Evolutionary conservation across 2,329 filamentous ascomycete genomes (phyloP).

Genomic region (Botryotinia narcissicola): DNA sequence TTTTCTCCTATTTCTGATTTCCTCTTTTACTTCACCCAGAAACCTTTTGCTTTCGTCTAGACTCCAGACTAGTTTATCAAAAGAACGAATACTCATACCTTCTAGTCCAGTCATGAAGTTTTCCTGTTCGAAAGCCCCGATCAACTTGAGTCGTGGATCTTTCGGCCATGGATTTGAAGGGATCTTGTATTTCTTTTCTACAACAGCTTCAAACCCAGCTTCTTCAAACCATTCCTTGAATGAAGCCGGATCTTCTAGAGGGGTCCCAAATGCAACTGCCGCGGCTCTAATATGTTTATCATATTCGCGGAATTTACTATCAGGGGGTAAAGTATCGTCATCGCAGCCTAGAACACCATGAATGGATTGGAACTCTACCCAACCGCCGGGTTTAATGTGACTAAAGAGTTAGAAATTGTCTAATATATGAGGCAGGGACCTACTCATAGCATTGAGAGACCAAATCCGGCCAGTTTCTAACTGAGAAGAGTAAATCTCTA

Average conservation of each 20-base stretch:
- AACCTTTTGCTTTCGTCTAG: not conserved
- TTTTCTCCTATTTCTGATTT: not conserved
- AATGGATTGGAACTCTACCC: not conserved
- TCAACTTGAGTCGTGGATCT: constrained; percentile 31
- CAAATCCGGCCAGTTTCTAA: not conserved
- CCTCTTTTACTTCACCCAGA: not conserved
- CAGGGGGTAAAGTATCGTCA: not conserved
- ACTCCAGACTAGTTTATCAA: not conserved
- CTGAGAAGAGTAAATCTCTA: not conserved
- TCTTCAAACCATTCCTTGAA: constrained; percentile 34
- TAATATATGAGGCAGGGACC: not conserved
- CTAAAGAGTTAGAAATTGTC: not conserved
- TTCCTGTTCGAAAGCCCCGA: constrained; percentile 18
- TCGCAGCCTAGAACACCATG: not conserved
- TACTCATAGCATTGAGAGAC: not conserved
- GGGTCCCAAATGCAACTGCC: not conserved
- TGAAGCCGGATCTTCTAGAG: not conserved
- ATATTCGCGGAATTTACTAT: constrained; percentile 20
- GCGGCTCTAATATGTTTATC: not conserved
- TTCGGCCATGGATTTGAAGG: constrained; percentile 33
- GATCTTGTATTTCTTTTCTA: constrained; percentile 33
- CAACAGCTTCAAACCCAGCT: constrained; percentile 32
- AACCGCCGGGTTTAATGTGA: not conserved
- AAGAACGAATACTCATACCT: constrained; percentile 1
- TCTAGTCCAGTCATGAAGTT: constrained; percentile 1